Percentiles rank a stretch among this genome's conserved stretches.
Conservation (phyloP, 768 basidiomycete genomes). For the Leccinum incarnatum region DNA sequence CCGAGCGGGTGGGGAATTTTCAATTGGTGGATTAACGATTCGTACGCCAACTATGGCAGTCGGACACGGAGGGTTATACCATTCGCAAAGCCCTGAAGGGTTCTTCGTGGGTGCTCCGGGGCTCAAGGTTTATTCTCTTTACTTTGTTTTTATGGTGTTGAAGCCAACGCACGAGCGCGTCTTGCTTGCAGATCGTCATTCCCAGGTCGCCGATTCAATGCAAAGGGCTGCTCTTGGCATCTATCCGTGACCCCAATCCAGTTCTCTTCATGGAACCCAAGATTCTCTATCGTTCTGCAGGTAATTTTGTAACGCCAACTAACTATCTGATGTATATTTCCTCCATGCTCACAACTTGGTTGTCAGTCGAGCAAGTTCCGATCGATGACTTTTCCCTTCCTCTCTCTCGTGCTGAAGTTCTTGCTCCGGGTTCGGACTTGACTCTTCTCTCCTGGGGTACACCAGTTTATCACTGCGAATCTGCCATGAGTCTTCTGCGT, state of each 20-base stretch:
- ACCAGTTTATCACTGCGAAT: slow-evolving; percentile 85
- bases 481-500: slow-evolving; percentile 70
- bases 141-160: not conserved
- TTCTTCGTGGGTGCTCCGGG: slow-evolving; percentile 92
- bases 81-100: slow-evolving; percentile 93
- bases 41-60: slow-evolving; percentile 90
- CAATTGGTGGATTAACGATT: slow-evolving; percentile 80
- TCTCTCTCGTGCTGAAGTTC: slow-evolving; percentile 74
- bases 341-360: slow-evolving; percentile 3
- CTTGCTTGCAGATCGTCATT: slow-evolving; percentile 60
- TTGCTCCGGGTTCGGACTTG: slow-evolving; percentile 75
- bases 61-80: slow-evolving; percentile 89
- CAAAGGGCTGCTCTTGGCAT: slow-evolving; percentile 84
- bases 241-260: slow-evolving; percentile 91
- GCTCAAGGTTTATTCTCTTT: slow-evolving; percentile 57
- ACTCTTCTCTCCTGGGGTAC: slow-evolving; percentile 94
- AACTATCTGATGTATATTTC: not conserved
- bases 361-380: slow-evolving; percentile 85
- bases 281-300: slow-evolving; percentile 86
- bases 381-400: slow-evolving; percentile 85
- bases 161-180: not conserved
- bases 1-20: slow-evolving; percentile 80
- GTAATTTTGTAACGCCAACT: slow-evolving; percentile 32
- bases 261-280: slow-evolving; percentile 96
- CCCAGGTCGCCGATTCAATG: slow-evolving; percentile 94